These are phyloP conservation scores for Skeletonema menzelii DNA, from an alignment of 108 stramenopile species.

Conservation along the genomic window DNA sequence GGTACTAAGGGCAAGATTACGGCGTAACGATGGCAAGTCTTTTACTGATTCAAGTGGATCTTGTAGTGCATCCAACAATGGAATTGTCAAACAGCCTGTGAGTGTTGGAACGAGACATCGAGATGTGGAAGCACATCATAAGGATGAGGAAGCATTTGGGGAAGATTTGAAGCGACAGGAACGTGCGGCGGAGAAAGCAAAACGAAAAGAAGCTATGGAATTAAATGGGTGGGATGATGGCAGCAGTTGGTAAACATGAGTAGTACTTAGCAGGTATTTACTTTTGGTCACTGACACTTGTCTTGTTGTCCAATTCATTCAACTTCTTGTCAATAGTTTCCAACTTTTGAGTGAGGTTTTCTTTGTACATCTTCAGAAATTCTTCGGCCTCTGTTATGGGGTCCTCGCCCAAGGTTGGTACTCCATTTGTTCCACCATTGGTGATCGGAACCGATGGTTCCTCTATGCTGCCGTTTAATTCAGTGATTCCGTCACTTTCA, in stretches of 20 bases:
- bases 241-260: constrained; percentile 1
- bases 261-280: not conserved
- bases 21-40: constrained; percentile 42
- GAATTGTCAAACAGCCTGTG: constrained; percentile 44
- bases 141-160: constrained; percentile 49
- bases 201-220: constrained; percentile 16
- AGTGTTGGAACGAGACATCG: constrained; percentile 52
- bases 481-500: not conserved
- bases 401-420: constrained; percentile 46
- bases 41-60: constrained; percentile 11
- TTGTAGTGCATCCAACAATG: constrained; percentile 9
- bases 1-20: constrained; percentile 33
- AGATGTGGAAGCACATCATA: constrained; percentile 41
- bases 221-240: constrained; percentile 26
- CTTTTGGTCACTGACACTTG: not conserved
- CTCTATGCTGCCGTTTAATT: constrained; percentile 2
- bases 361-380: constrained; percentile 38
- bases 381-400: constrained; percentile 38
- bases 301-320: constrained; percentile 16
- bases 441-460: not conserved
- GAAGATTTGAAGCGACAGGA: constrained; percentile 39
- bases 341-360: constrained; percentile 40
- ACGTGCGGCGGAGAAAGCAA: constrained; percentile 36
- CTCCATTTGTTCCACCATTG: constrained; percentile 43
- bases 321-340: constrained; percentile 48